Conservation (phyloP, 2,329 filamentous ascomycete species). For the Graphilbum fragrans region DNA sequence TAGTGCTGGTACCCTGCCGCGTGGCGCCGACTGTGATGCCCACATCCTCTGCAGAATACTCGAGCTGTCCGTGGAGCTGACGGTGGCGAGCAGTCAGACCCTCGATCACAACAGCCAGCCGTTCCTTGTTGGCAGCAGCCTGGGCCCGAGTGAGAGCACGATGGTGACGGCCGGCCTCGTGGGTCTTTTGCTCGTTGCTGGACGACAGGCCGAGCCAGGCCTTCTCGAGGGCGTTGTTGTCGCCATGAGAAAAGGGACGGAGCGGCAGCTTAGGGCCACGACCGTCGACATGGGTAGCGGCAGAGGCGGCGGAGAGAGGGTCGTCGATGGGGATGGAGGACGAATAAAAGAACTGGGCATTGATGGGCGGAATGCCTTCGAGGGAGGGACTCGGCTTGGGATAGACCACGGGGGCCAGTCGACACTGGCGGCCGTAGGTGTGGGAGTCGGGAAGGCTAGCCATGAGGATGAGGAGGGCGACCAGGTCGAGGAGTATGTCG, state of each 20-base stretch:
- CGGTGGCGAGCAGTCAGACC: conserved; percentile 32
- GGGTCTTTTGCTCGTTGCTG: conserved; percentile 33
- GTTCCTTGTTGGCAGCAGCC: conserved; percentile 22
- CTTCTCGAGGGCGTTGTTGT: conserved; percentile 69
- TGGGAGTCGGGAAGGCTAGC: not conserved
- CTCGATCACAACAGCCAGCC: conserved; percentile 25
- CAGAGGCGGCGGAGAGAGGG: conserved; percentile 56
- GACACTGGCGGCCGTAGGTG: conserved; percentile 45
- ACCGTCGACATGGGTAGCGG: conserved; percentile 10
- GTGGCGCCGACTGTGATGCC: not conserved
- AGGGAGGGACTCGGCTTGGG: conserved; percentile 21
- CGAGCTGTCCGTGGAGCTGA: conserved; percentile 28
- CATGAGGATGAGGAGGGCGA: not conserved
- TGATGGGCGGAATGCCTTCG: conserved; percentile 44
- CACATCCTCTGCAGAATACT: conserved; percentile 18
- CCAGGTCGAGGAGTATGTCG: not conserved
- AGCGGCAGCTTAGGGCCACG: conserved; percentile 43
- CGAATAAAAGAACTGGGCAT: conserved; percentile 74
- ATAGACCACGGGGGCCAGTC: conserved; percentile 34
- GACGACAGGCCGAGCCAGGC: conserved; percentile 55
- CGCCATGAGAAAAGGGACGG: conserved; percentile 65
- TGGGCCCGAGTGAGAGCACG: conserved; percentile 20
- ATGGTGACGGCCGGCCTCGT: conserved; percentile 24
- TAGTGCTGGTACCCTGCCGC: conserved; percentile 8
- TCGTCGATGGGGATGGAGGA: conserved; percentile 79